These are phyloP conservation scores for Mycena citricolor DNA, from an alignment of 1,284 basidiomycete genomes.

Conservation along the genomic window DNA sequence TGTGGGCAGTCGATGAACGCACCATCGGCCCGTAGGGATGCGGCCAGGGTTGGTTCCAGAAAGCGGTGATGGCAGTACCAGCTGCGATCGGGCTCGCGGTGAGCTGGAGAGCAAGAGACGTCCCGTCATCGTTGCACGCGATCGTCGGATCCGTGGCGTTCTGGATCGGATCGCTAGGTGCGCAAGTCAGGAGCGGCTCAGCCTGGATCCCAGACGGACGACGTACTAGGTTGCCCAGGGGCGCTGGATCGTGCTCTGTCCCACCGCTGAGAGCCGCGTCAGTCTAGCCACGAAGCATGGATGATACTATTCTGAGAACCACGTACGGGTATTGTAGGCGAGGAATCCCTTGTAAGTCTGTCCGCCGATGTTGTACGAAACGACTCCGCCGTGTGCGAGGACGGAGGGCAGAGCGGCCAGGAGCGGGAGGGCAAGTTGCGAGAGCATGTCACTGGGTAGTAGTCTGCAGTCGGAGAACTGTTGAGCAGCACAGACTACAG, in stretches of 20 bases:
- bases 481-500: too few species aligned
- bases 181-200: background rate
- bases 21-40: constrained; percentile 55
- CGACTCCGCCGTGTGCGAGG: constrained; percentile 53
- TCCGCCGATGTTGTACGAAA: constrained; percentile 48
- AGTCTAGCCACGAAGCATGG: background rate
- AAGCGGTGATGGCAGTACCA: constrained; percentile 52
- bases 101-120: constrained; percentile 47
- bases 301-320: too few species aligned
- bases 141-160: constrained; percentile 46
- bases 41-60: constrained; percentile 62
- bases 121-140: constrained; percentile 60
- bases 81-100: constrained; percentile 51
- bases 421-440: too few species aligned
- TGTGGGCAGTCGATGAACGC: constrained; percentile 5
- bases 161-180: constrained; percentile 50
- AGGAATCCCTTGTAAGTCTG: constrained; percentile 51
- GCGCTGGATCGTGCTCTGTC: constrained; percentile 54
- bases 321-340: constrained; percentile 46
- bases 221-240: constrained; percentile 56
- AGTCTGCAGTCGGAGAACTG: too few species aligned
- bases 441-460: too few species aligned
- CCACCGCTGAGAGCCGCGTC: constrained; percentile 30
- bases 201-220: background rate
- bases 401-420: constrained; percentile 30